phyloP scores from a whole-genome alignment of 306 rosid genomes.

The Malus sieversii region DNA sequence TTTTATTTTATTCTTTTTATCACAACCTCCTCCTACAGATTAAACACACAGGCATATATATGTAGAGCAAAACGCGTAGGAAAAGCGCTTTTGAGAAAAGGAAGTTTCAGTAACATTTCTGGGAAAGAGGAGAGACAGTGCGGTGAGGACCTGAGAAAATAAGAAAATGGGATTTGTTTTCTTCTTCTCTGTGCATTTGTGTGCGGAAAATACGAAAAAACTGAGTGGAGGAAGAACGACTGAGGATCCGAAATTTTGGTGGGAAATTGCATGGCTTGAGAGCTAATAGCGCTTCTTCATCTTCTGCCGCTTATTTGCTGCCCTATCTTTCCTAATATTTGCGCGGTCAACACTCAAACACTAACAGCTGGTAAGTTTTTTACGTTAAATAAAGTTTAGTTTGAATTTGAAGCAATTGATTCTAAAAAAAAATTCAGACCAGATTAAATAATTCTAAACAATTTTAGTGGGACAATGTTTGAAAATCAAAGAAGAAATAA shows the following conservation, averaged over 20 bases:
- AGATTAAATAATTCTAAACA: neutral
- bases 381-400: neutral
- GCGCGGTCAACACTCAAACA: neutral
- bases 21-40: neutral
- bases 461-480: no score
- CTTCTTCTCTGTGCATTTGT: neutral
- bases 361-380: neutral
- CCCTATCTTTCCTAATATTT: neutral
- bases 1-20: neutral
- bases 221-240: neutral
- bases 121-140: neutral
- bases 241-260: slow-evolving; percentile 4
- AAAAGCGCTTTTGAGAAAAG: neutral
- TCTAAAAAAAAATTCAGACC: neutral
- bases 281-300: neutral
- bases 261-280: neutral
- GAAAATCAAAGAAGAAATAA: no score
- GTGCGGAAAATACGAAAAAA: slow-evolving; percentile 1
- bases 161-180: neutral
- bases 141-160: neutral
- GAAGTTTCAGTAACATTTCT: slow-evolving; percentile 8
- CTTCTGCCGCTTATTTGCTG: neutral
- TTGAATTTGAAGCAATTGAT: neutral
- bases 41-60: neutral
- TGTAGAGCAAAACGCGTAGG: neutral